These are phyloP conservation scores for Pseudopithomyces maydicus DNA, from an alignment of 2,329 filamentous ascomycete species.

Conservation along the genomic window DNA sequence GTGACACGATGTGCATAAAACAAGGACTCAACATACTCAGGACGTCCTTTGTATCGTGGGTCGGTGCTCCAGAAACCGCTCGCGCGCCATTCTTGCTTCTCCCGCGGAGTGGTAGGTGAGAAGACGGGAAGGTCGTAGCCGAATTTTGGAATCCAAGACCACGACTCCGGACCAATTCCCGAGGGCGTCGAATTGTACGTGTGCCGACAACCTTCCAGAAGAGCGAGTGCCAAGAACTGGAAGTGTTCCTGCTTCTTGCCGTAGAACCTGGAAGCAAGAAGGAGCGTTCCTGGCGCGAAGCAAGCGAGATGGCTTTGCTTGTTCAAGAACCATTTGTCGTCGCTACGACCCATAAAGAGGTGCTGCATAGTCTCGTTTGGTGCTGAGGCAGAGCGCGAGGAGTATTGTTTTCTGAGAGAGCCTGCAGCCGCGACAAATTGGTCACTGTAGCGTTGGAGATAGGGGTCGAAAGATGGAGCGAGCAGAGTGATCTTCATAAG, in stretches of 20 bases:
- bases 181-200: slow-evolving; percentile 44
- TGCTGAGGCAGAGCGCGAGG: slow-evolving; percentile 42
- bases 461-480: slow-evolving; percentile 41
- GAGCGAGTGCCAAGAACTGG: slow-evolving; percentile 42
- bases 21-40: slow-evolving; percentile 47
- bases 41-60: slow-evolving; percentile 40
- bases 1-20: slow-evolving; percentile 51
- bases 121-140: slow-evolving; percentile 37
- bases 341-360: slow-evolving; percentile 45
- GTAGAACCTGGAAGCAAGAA: slow-evolving; percentile 45
- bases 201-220: slow-evolving; percentile 49
- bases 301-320: slow-evolving; percentile 47
- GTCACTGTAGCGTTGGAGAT: slow-evolving; percentile 37
- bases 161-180: slow-evolving; percentile 45
- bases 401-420: slow-evolving; percentile 43
- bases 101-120: slow-evolving; percentile 31
- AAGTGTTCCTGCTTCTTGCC: slow-evolving; percentile 37
- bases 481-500: slow-evolving; percentile 48
- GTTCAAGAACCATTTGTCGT: slow-evolving; percentile 43
- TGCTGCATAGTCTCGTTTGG: slow-evolving; percentile 42
- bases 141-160: slow-evolving; percentile 47
- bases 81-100: slow-evolving; percentile 32
- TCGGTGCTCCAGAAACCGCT: slow-evolving; percentile 43
- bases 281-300: slow-evolving; percentile 46
- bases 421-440: slow-evolving; percentile 42